Conservation (phyloP, 2,329 filamentous ascomycete genomes). For the Lachnellula suecica region DNA sequence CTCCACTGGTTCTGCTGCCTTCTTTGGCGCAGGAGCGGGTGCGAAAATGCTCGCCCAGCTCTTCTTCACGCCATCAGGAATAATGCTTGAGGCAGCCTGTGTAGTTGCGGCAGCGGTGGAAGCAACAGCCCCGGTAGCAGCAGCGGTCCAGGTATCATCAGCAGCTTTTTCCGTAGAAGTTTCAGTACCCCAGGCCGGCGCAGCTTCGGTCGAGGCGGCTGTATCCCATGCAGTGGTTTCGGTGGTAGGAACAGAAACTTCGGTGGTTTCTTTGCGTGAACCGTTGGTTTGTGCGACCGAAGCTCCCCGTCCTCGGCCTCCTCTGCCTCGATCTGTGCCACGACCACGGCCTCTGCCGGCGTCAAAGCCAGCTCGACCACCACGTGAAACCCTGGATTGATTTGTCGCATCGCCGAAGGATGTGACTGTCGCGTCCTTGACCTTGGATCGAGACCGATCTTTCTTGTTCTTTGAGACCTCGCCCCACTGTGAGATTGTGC, state of each 20-base stretch:
- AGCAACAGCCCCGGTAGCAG: constrained; percentile 37
- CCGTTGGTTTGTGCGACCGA: constrained; percentile 62
- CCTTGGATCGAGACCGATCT: constrained; percentile 70
- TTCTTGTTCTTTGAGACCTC: constrained; percentile 82
- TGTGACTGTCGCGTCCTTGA: constrained; percentile 53
- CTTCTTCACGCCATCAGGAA: constrained; percentile 46
- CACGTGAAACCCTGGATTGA: constrained; percentile 50
- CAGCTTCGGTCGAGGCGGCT: constrained; percentile 38
- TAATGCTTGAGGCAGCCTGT: constrained; percentile 34
- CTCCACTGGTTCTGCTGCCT: constrained; percentile 44
- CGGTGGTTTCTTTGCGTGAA: constrained; percentile 55
- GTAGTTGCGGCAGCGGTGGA: constrained; percentile 39
- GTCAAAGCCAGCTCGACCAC: constrained; percentile 58
- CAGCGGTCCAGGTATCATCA: constrained; percentile 29
- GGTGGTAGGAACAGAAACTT: constrained; percentile 65
- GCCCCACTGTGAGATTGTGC: constrained; percentile 78
- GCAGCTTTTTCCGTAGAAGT: constrained; percentile 37
- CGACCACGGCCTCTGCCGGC: constrained; percentile 60
- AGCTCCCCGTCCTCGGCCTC: constrained; percentile 61
- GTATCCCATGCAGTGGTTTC: constrained; percentile 66
- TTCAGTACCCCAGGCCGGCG: constrained; percentile 36
- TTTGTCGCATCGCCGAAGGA: constrained; percentile 51
- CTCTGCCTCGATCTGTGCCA: constrained; percentile 60
- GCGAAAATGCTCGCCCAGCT: constrained; percentile 78
- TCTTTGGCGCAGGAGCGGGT: constrained; percentile 52